Base-by-base conservation (phyloP, 2,329 filamentous ascomycete species). In the Chaetomiaceae sp. region DNA sequence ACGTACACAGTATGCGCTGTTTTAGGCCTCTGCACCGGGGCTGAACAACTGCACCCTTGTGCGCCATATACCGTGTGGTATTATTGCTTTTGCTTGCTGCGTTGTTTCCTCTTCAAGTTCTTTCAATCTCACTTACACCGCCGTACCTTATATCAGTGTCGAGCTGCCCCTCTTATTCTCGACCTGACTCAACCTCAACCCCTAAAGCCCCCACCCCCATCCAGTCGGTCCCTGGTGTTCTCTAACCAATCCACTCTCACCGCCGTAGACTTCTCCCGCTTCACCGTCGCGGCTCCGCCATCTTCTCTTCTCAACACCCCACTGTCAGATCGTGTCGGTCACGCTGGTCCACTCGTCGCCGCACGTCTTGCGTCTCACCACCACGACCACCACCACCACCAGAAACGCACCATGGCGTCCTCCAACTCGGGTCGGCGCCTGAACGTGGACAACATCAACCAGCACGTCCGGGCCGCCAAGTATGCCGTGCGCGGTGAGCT, bases 401-500 rank as follows among this genome's bases (percentile, higher is more conserved):
- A 60, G 37, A 37, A 43, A 15, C 56, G 63, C 58, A 64, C 52
- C 53, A 67, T 65, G 62, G 66, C 65, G 52, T 62, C 67, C 55
- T 62, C 67, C 55, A 62, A 43, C 41, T 58, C 63, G 45, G 56
- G 54, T 53, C 65, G 68, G 57, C 64, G 72, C 53, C 75, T 98
- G 58, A 86, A 76, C 60, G 74, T 86, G 61, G 76, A 88, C 68
- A 95, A 93, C 73, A 95, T 98, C 75, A 98, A 97, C 73, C 87
- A 81, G 40, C 79, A 93, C 66, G 79, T 97, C 56, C 82, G 83
- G 64, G 80, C 82, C 52, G 93, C 93, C 62, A 83, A 95, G 71
- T 98, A 98, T 72, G 93, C 93, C 57, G 93, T 98, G 47, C 88
- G 93, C 59, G 93, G 93, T 62, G 93, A 97, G 70, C 80, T 98